phyloP scores from a whole-genome alignment of 345 rosid genomes.

The Citrus hindsii region DNA sequence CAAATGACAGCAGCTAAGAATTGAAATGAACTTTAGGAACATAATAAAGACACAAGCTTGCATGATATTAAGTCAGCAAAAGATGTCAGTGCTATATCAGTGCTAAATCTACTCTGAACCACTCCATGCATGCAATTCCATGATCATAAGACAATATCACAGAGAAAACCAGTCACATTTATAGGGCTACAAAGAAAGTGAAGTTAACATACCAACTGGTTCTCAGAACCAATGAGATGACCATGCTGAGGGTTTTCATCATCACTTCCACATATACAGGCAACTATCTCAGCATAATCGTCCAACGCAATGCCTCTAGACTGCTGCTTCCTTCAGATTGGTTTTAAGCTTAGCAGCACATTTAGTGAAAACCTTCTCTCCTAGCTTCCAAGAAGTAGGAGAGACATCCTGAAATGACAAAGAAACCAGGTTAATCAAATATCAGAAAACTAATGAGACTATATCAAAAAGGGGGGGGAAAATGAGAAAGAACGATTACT shows the following conservation, averaged over 20 bases:
- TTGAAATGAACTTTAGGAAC: not conserved
- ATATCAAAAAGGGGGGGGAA: not conserved
- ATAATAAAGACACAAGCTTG: not conserved
- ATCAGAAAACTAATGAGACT: not conserved
- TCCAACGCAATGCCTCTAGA: constrained; percentile 40
- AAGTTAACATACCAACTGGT: constrained; percentile 45
- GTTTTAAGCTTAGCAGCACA: constrained; percentile 61
- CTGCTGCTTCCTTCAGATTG: constrained; percentile 45
- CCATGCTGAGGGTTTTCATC: constrained; percentile 15
- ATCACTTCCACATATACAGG: constrained; percentile 42
- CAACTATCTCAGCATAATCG: constrained; percentile 55
- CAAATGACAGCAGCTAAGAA: not conserved
- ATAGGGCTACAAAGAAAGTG: not conserved
- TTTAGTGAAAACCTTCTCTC: constrained; percentile 49
- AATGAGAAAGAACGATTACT: constrained; percentile 29
- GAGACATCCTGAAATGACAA: constrained; percentile 40
- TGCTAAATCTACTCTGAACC: not conserved
- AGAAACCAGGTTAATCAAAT: constrained; percentile 8
- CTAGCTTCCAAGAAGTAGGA: constrained; percentile 51
- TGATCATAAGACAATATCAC: not conserved
- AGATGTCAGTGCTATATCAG: not conserved
- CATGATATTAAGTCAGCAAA: not conserved
- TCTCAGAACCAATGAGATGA: constrained; percentile 23
- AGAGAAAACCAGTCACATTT: not conserved
- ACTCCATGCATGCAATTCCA: not conserved